Base-by-base conservation (phyloP, 163 green algal genomes). In the Scenedesmus sp. region DNA sequence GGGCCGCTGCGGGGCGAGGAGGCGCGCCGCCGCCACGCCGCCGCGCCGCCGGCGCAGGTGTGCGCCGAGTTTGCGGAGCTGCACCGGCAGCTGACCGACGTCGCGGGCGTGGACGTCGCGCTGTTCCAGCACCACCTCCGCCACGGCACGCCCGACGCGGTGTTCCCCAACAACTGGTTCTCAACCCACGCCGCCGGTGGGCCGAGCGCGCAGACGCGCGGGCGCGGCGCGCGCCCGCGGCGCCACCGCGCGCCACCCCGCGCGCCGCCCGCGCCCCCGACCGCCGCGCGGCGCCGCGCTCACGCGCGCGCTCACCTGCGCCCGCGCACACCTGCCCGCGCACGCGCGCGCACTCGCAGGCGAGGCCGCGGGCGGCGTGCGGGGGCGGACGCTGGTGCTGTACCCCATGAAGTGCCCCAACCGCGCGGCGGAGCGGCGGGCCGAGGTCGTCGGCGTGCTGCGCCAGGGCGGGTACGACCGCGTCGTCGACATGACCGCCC, bases 91-190 rank as follows among this genome's bases (percentile, higher is more conserved):
- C 85, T 97, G 14, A 93, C 92, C 9, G 89, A 97, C 65, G 88
- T 92, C 28, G 81, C 80, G 66, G 86, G 83, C 13, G 84, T 90
- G 15, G 67, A 93, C 60, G 86, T 94, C 28, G 84, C 89, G 31
- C 82, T 98, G 60, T 96, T 96, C 64, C 83, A 93, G 78, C 91
- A 97, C 82, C 82, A 60, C 60, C 72, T 92, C 42, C 47, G 70
- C n/a, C 93, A 98, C 76, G 91, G 91, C 78, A 98, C 95, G 0
- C 95, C 95, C 11, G 95, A 99, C 78, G 93, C 95, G 1, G 89
- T 93, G 48, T 99, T 99, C 86, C 95, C 95, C 62, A 99, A 99
- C 92, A 99, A 99, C 93, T 98, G 94, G 95, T 97, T 98, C 87
- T 91, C 76, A 82, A 98, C 95, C 5, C 94, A 97, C 80, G 74